Conservation (phyloP, 352 stramenopile genomes). For the Plasmopara viticola region DNA sequence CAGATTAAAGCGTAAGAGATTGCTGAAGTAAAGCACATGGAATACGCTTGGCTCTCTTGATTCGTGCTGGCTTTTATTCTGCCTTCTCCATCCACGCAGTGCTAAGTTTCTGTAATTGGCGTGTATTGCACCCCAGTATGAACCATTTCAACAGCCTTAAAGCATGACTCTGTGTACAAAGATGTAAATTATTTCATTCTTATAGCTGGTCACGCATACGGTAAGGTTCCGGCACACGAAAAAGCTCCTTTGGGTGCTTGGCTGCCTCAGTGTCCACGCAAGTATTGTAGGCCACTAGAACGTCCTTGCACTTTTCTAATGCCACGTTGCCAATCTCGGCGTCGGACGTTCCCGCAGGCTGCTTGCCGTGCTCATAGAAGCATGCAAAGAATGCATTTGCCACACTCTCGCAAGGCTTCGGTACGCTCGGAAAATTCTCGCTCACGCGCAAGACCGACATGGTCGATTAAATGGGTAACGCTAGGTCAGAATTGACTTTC, state of each 20-base stretch:
- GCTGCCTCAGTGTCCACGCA: conserved; percentile 57
- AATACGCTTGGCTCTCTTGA: too few species aligned
- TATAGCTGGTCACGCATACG: conserved; percentile 42
- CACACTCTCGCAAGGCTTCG: conserved; percentile 58
- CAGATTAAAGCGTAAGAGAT: conserved; percentile 7
- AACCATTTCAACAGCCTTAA: too few species aligned
- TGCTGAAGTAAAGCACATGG: conserved; percentile 5
- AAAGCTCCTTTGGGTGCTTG: conserved; percentile 65
- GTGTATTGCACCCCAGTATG: too few species aligned
- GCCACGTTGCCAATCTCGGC: conserved; percentile 61
- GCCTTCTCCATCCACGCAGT: too few species aligned
- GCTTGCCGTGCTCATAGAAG: conserved; percentile 80
- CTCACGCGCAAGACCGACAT: conserved; percentile 55
- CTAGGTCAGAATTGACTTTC: not conserved
- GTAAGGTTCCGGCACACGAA: conserved; percentile 77
- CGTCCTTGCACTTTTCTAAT: conserved; percentile 46
- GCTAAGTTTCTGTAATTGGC: too few species aligned
- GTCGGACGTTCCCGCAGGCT: conserved; percentile 42
- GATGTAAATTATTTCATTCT: too few species aligned
- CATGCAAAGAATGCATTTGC: conserved; percentile 73
- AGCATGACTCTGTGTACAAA: too few species aligned
- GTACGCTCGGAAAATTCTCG: conserved; percentile 69
- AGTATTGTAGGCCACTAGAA: conserved; percentile 60
- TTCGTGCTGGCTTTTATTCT: too few species aligned
- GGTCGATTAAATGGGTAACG: not conserved